These are phyloP conservation scores for Pulveroboletus sp. DNA, from an alignment of 768 basidiomycete genomes.

Conservation along the genomic window DNA sequence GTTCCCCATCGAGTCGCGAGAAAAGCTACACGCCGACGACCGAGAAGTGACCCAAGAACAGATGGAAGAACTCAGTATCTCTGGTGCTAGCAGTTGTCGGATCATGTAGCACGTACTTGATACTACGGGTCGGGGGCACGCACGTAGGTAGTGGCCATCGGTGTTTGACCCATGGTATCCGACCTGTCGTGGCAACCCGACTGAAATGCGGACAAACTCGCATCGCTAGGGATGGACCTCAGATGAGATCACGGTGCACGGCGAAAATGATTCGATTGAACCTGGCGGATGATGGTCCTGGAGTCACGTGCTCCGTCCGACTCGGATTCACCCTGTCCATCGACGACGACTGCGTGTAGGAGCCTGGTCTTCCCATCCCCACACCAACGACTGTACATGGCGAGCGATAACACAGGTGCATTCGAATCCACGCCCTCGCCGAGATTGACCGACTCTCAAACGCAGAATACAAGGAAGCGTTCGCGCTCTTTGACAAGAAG, in stretches of 20 bases:
- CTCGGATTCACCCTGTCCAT: too few species aligned
- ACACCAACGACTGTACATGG: too few species aligned
- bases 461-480: slow-evolving; percentile 95
- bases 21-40: slow-evolving; percentile 72
- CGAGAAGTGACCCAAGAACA: slow-evolving; percentile 69
- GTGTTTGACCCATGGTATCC: too few species aligned
- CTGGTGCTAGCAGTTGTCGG: slow-evolving; percentile 29
- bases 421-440: slow-evolving; percentile 5
- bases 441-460: slow-evolving; percentile 1
- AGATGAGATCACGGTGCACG: neutral
- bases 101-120: slow-evolving; percentile 32
- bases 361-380: too few species aligned
- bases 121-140: neutral
- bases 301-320: too few species aligned
- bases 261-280: neutral
- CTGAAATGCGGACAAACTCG: neutral
- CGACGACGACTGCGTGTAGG: too few species aligned
- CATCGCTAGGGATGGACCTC: neutral
- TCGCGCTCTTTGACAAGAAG: slow-evolving; percentile 96
- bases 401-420: slow-evolving; percentile 48
- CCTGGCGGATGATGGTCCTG: too few species aligned
- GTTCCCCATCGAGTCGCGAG: slow-evolving; percentile 81
- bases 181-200: neutral
- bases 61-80: slow-evolving; percentile 57
- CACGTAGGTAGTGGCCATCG: too few species aligned